A percentile compares a stretch with the other conserved stretches of the same genome.
Conservation (phyloP, 306 rosid genomes). For the Oemleria cerasiformis region DNA sequence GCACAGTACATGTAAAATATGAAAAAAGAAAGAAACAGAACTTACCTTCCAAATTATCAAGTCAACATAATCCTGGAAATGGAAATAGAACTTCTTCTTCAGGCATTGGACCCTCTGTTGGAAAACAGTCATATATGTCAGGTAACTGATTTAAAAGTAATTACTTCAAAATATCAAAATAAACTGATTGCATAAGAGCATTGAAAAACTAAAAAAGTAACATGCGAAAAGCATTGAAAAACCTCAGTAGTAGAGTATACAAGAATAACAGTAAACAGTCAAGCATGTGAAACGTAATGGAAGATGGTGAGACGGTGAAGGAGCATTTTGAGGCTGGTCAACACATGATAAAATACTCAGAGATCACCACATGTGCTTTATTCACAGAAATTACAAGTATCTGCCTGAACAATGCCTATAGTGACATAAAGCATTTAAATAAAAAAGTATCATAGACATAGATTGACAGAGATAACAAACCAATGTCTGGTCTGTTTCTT, state of each 20-base stretch:
- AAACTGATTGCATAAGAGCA: neutral
- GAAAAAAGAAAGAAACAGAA: slow-evolving; percentile 15
- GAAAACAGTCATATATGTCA: slow-evolving; percentile 26
- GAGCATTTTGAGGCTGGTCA: too few species aligned
- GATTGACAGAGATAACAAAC: slow-evolving; percentile 45
- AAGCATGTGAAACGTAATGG: neutral
- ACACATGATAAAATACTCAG: neutral
- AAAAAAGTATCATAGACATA: slow-evolving; percentile 11
- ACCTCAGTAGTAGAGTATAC: neutral
- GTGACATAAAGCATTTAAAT: slow-evolving; percentile 18
- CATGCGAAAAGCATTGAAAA: neutral
- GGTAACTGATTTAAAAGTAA: slow-evolving; percentile 19
- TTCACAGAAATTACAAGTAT: neutral
- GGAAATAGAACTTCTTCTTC: slow-evolving; percentile 89
- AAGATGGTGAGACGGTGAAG: too few species aligned
- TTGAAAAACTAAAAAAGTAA: neutral
- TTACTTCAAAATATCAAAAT: neutral
- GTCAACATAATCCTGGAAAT: slow-evolving; percentile 89
- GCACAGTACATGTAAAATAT: neutral
- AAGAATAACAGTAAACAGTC: neutral
- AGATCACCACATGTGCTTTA: too few species aligned
- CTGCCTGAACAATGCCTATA: neutral
- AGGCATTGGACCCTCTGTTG: slow-evolving; percentile 74
- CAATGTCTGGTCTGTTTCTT: slow-evolving; percentile 75
- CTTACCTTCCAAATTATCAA: slow-evolving; percentile 89